These are phyloP conservation scores for Chaetomium sp. DNA, from an alignment of 2,329 filamentous ascomycete genomes.

Conservation along the genomic window DNA sequence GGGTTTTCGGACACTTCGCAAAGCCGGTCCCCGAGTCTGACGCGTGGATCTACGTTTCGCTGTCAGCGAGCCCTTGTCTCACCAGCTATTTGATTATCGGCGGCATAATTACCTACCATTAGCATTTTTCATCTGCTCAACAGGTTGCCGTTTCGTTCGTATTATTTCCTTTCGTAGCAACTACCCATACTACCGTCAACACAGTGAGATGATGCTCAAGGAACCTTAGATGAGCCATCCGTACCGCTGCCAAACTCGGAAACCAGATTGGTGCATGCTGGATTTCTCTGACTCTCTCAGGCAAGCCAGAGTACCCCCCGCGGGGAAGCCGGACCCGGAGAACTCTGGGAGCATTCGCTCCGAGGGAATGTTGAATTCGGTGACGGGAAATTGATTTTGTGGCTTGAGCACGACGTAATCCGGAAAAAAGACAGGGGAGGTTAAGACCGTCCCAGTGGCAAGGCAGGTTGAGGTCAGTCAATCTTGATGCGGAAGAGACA, in stretches of 20 bases:
- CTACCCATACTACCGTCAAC: conserved; percentile 2
- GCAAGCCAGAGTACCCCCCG: background rate
- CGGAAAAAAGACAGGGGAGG: no score
- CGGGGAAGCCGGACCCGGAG: background rate
- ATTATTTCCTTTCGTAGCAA: background rate
- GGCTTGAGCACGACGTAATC: no score
- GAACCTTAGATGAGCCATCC: background rate
- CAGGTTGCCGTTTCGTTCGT: background rate
- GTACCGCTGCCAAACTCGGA: background rate
- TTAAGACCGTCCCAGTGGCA: no score
- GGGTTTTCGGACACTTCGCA: no score
- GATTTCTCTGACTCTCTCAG: background rate
- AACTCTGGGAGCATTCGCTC: background rate
- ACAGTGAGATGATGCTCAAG: background rate
- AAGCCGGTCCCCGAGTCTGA: no score
- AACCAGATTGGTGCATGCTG: background rate
- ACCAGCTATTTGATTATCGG: background rate
- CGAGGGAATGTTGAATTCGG: background rate
- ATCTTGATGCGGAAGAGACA: no score
- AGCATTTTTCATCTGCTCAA: background rate
- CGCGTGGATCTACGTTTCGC: no score
- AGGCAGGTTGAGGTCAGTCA: no score
- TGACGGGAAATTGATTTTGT: background rate
- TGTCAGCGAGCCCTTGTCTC: no score
- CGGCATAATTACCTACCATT: background rate